Evolutionary conservation across 2,329 filamentous ascomycete genomes (phyloP), one percentile per base, ranked within the genome.

Genomic region (Epichloe glyceriae): DNA sequence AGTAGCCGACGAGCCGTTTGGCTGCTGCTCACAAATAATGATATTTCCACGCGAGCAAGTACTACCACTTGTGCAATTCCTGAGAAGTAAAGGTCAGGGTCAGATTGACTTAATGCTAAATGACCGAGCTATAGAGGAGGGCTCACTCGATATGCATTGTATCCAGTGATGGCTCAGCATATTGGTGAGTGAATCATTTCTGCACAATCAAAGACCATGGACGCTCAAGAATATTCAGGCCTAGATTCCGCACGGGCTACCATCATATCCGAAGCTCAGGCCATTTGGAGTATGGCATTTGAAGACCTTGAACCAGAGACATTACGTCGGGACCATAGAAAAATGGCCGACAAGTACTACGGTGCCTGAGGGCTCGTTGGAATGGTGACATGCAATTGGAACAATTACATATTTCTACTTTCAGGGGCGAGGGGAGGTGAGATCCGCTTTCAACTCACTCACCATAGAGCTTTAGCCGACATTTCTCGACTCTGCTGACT

Each of bases 281-380:
- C 45, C 4, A 39, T 47, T 30, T 40, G 46, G 46, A 47, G 46
- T 20, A 47, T 47, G 46, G 46, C 46, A 34, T 47, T 38, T 26
- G 46, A 47, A 6, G 34, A 47, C 17, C 35, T 47, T 20, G 34
- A 47, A 19, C 34, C 46, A 11, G 20, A 15, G 2, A 15, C 3
- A 37, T 22, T 47, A n/a, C n/a, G 35, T 37, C 33, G 20, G 20
- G 20, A 20, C 14, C 46, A 47, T 39, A n/a, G 34, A 26, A 38
- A 3, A 26, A 39, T 47, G 46, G 46, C 5, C 40, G 17, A 22
- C 14, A 5, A 42, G 40, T 42, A 42, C 10, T 42, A 42, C 11
- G 40, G 40, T 42, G 10, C 5, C 17, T 42, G 40, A 42, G 17
- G 17, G 19, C 17, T 42, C 40, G 7, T 12, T 22, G 40, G 10